Base-by-base conservation (phyloP, 176 grass and related monocot genomes). In the Luzula sylvatica region DNA sequence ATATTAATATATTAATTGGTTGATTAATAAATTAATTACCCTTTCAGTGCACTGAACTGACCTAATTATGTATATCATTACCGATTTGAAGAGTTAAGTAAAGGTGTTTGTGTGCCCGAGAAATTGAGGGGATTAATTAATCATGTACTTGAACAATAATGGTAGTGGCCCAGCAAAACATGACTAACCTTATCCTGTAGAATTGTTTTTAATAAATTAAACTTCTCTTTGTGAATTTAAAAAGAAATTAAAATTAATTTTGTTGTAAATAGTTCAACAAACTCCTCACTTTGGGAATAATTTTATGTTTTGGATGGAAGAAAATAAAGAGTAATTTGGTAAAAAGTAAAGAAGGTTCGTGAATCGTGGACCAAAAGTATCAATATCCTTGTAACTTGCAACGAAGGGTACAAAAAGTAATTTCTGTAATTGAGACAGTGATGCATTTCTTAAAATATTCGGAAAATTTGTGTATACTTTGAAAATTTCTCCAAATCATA, bases 171-270 rank as follows among this genome's bases (percentile, higher is more conserved):
- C 55, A 42, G 11, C 15, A 39, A 26, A 62, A 62, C 42, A 29
- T 62, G 22, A 11, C 45, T 22, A 20, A 26, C 23, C 58, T 62
- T 62, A 62, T 62, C 58, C 16, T 26, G 8, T 59, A 59, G n/a
- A n/a, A n/a, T n/a, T n/a, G n/a, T n/a, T n/a, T n/a, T 56, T 26
- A 38, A 56, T 3, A 38, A 20, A 3, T 32, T 4, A 9, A 50
- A n/a, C 23, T 0, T 1, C 25, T 16, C 11, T 11, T 54, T 15
- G 29, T 29, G 24, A 0, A 15, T 54, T 15, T 26, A 54, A 26
- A 54, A 26, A 2, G 15, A 8, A 54, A 26, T 13, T 15, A 22
- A 28, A 20, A 22, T 28, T 15, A 15, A 15, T 15, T 6, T 23
- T n/a, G 8, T 26, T 15, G 29, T 54, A 29, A 29, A 53, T n/a